phyloP scores from a whole-genome alignment of 805 yeast genomes.

The Hanseniaspora occidentalis region DNA sequence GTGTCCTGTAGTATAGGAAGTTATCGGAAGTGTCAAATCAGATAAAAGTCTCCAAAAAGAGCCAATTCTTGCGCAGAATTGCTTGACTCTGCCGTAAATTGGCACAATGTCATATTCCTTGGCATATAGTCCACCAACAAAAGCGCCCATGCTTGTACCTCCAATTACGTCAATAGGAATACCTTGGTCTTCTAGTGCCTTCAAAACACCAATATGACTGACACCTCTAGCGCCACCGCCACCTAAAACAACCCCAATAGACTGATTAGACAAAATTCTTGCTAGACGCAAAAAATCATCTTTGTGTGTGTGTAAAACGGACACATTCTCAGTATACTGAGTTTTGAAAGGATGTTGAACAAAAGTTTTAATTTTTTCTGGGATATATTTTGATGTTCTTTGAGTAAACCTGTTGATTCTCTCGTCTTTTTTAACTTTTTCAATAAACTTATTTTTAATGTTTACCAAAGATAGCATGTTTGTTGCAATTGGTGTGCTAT shows the following conservation, averaged over 20 bases:
- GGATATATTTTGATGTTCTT: conserved; percentile 19
- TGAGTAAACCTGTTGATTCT: conserved; percentile 16
- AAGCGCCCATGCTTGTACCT: conserved; percentile 93
- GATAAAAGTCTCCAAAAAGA: conserved; percentile 75
- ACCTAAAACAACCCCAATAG: conserved; percentile 87
- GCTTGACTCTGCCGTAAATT: conserved; percentile 79
- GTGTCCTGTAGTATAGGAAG: conserved; percentile 93
- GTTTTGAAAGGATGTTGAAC: conserved; percentile 24
- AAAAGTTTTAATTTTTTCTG: conserved; percentile 24
- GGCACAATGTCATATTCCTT: conserved; percentile 85
- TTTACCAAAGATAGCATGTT: conserved; percentile 1
- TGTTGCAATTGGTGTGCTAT: not conserved
- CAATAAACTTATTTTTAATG: conserved; percentile 4
- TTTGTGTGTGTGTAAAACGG: conserved; percentile 39
- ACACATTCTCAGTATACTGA: conserved; percentile 19
- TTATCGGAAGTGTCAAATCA: conserved; percentile 86
- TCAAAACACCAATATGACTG: conserved; percentile 83
- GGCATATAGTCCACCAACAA: conserved; percentile 92
- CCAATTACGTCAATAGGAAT: conserved; percentile 91
- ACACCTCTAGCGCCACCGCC: conserved; percentile 98
- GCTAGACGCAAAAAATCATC: conserved; percentile 86
- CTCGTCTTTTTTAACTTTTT: conserved; percentile 14
- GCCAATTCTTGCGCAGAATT: conserved; percentile 69
- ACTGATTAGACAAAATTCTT: conserved; percentile 79
- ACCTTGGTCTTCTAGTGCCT: conserved; percentile 82